A percentile compares a stretch with the other conserved stretches of the same genome.
Conservation (phyloP, 345 rosid genomes). For the Lepidium africanum region DNA sequence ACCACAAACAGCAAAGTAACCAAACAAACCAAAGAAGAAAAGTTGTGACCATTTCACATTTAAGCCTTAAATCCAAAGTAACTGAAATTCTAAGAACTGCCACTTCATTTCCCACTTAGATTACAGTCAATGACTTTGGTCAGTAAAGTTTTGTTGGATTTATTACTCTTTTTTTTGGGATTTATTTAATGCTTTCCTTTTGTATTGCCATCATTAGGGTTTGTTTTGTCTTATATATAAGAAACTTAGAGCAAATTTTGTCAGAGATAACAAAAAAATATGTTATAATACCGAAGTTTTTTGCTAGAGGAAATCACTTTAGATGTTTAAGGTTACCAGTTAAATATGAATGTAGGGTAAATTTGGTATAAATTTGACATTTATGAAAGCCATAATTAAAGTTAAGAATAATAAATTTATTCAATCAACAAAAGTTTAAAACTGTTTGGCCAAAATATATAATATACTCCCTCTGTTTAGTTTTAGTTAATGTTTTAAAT, state of each 20-base stretch:
- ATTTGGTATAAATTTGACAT: too few relatives aligned
- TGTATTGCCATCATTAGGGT: not conserved
- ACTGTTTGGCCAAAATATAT: too few relatives aligned
- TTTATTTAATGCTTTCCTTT: not conserved
- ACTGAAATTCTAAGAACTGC: slow-evolving; percentile 6
- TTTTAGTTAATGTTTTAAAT: too few relatives aligned
- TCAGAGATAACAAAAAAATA: too few relatives aligned
- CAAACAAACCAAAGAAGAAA: not conserved
- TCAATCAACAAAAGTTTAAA: too few relatives aligned
- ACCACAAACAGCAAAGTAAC: slow-evolving; percentile 20
- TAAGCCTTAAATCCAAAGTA: not conserved
- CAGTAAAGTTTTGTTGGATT: not conserved
- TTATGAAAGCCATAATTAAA: too few relatives aligned
- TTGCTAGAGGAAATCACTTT: too few relatives aligned
- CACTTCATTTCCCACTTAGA: slow-evolving; percentile 2
- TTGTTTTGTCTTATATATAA: not conserved
- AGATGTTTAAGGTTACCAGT: too few relatives aligned
- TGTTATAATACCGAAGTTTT: too few relatives aligned
- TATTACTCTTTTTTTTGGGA: not conserved
- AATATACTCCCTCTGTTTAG: too few relatives aligned
- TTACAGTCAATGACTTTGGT: not conserved
- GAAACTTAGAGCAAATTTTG: not conserved
- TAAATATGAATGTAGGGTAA: too few relatives aligned
- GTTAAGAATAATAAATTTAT: too few relatives aligned
- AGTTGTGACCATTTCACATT: slow-evolving; percentile 24